Evolutionary conservation across 768 basidiomycete species (phyloP), one percentile per base, ranked within the genome.

Genomic region (Suillus sp.): DNA sequence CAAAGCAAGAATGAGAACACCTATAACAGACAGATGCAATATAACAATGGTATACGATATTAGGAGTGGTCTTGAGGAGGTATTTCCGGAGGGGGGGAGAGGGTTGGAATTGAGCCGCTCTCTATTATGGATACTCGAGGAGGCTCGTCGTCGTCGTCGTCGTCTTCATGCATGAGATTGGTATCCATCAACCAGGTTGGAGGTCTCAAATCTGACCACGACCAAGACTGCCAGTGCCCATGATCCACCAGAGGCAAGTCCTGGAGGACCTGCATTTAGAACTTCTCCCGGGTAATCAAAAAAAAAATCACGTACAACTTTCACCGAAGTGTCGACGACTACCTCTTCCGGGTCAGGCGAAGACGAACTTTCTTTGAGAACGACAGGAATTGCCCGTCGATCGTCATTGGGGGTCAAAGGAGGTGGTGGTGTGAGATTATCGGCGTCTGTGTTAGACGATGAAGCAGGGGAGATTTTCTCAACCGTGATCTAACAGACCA

Each of bases 401-500:
- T 74, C 75, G 32, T 77, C 71, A 64, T 80, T 76, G 50, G 77
- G 76, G 0, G 79, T 78, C 55, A 77, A 69, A 45, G 78, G 72
- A 1, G 78, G 77, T 1, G 78, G 77, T 7, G 78, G 75, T 1
- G 72, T 75, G 59, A 62, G 68, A 48, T 68, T 71, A 64, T 78
- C 77, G 30, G 67, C 69, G 50, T 73, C 73, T 27, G 71, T 71
- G 40, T 67, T 75, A 27, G 72, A 69, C 7, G 76, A 72, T 62
- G 68, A 72, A 4, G 73, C 32, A 53, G 69, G 67, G 8, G 74
- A 72, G 56, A 70, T 66, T 65, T 72, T 67, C 32, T 65, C 27
- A 13, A 63, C 27, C 1, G 61, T 63, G 34, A 60, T 59, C 75
- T 75, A 38, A 56, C 58, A 38, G 22, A 32, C 30, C 40, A 25